Evolutionary conservation across 2,329 filamentous ascomycete genomes (phyloP).

Genomic region (Parastagonospora avenae): DNA sequence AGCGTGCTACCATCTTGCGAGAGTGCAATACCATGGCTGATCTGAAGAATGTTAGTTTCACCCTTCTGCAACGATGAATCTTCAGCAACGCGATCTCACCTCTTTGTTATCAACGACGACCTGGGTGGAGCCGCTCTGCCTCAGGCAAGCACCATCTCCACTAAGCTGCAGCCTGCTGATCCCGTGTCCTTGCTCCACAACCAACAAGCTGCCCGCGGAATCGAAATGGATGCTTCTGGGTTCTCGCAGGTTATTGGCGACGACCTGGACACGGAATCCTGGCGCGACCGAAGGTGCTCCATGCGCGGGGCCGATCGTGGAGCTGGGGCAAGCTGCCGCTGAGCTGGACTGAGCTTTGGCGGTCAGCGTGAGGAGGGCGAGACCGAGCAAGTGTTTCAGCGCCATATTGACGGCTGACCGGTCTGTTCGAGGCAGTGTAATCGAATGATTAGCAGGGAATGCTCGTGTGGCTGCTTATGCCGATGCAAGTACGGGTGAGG

Average conservation of each 20-base stretch:
- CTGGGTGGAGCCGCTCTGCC: conserved; percentile 24
- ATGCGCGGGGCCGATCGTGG: conserved; percentile 42
- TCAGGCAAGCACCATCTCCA: conserved; percentile 36
- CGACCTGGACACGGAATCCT: conserved; percentile 51
- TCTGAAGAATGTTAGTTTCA: conserved; percentile 21
- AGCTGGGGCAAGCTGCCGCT: conserved; percentile 41
- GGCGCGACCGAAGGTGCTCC: conserved; percentile 49
- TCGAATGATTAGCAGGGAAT: conserved; percentile 3
- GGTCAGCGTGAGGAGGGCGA: conserved; percentile 26
- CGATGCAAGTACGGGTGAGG: conserved; percentile 10
- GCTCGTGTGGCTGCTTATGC: neutral
- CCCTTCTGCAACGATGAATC: too few species aligned
- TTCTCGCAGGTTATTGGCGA: conserved; percentile 51
- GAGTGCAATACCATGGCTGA: conserved; percentile 60
- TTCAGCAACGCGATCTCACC: conserved; percentile 24
- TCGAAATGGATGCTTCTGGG: conserved; percentile 58
- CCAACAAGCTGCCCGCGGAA: conserved; percentile 53
- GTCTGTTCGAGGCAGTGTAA: neutral
- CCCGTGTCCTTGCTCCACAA: conserved; percentile 52
- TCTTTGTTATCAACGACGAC: conserved; percentile 32
- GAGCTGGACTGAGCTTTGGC: conserved; percentile 29
- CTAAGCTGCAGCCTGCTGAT: conserved; percentile 47
- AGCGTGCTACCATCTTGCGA: conserved; percentile 56
- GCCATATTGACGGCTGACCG: conserved; percentile 19
- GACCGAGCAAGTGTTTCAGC: conserved; percentile 32